A percentile compares a stretch with the other conserved stretches of the same genome.
Conservation (phyloP, 257 asterid species). For the Solanum piurae region DNA sequence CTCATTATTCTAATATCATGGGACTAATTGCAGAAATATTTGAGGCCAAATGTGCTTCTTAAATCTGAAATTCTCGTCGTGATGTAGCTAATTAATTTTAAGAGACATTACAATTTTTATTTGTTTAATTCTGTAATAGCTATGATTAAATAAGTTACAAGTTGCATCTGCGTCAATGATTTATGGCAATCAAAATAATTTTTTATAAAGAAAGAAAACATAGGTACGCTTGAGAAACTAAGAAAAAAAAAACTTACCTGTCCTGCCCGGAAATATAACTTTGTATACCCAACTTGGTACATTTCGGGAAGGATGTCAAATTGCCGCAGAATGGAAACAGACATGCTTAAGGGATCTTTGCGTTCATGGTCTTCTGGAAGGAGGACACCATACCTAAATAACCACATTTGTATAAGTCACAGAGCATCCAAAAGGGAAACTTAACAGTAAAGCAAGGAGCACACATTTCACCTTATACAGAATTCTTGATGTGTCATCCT, state of each 20-base stretch:
- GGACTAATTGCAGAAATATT: background rate
- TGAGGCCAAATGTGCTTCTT: background rate
- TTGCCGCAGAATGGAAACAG: conserved; percentile 69
- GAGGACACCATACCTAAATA: conserved; percentile 58
- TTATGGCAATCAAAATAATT: background rate
- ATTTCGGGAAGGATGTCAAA: conserved; percentile 63
- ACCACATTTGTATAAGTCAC: background rate
- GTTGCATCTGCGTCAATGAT: background rate
- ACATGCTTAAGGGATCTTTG: conserved; percentile 66
- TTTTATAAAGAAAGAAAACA: background rate
- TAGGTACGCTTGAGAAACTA: background rate
- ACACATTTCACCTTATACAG: conserved; percentile 36
- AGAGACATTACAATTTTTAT: background rate
- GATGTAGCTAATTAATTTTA: background rate
- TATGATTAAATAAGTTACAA: background rate
- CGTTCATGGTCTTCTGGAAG: conserved; percentile 32
- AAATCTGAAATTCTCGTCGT: background rate
- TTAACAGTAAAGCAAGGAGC: background rate
- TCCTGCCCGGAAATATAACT: conserved; percentile 72
- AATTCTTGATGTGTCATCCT: conserved; percentile 62
- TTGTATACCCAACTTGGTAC: conserved; percentile 85
- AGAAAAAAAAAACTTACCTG: conserved; percentile 35
- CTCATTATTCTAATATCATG: background rate
- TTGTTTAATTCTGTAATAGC: background rate
- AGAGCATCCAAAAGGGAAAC: conserved; percentile 4